Evolutionary conservation across 2,329 filamentous ascomycete genomes (phyloP), one percentile per base, ranked within the genome.

Genomic region (Chrysoporthe austroafricana): DNA sequence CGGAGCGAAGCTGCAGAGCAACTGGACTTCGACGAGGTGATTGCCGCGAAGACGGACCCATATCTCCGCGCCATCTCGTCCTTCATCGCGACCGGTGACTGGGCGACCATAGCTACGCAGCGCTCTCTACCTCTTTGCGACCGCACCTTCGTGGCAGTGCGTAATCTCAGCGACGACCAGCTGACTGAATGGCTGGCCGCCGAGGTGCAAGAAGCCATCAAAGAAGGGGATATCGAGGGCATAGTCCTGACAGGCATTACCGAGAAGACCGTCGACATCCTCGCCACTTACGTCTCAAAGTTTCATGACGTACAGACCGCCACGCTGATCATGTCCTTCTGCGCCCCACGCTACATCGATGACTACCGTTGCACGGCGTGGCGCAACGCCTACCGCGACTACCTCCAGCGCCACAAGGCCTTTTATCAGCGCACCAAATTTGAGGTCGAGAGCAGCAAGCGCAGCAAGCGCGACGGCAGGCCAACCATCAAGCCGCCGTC

Each of bases 231-330:
- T 73, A 86, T 94, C 62, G 91, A 94, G 77, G 92, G 90, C 43
- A 87, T 96, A 52, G 86, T 94, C 2, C 84, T 96, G 14, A 92
- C 91, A 0, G 93, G 93, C 48, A 89, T 96, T 69, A 89, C 88
- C 2, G 90, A 93, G 71, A 82, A 83, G 64, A 84, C 90, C 63
- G 88, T 94, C 67, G 90, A 94, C 75, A 87, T 96, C 21, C 86
- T 95, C 69, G 90, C 91, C 69, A 87, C 88, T 62, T 93, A 94
- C 77, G 85, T 96, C 58, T 85, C 90, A 72, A 91, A 90, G 72
- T 93, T 91, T 76, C 85, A 89, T 74, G 92, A 95, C 76, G 84
- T 92, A 34, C 93, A 96, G 79, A 94, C 92, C 1, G 91, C 92
- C 1, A 90, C 91, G 0, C 83, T 96, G 1, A 86, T 93, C 69